Evolutionary conservation across 805 yeast genomes (phyloP), one percentile per base, ranked within the genome.

Genomic region (Metschnikowia noctiluminum): DNA sequence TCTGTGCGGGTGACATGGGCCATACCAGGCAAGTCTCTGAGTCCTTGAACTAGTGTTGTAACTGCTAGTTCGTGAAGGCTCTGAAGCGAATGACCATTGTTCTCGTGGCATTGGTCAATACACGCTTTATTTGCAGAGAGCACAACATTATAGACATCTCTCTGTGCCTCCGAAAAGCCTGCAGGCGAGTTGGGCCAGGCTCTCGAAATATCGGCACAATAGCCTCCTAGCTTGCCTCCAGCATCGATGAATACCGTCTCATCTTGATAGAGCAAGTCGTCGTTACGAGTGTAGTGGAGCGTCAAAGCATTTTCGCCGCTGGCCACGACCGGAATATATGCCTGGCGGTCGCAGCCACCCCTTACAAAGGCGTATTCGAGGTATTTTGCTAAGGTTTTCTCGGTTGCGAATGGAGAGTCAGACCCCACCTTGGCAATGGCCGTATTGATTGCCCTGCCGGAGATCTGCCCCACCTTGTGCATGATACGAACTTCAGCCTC

Each of bases 241-340:
- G 98, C 98, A 66, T 94, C 99, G 3, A 94, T 90, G 28, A 94
- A 79, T 7, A 90, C 96, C 74, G 88, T 69, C 53, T 92, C 97
- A 54, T 84, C 89, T 38, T 79, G 77, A 49, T 79, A 78, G 53
- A 94, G 75, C 11, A 86, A 66, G 61, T 89, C 96, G 65, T 94
- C 96, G 61, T 94, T 94, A 50, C 96, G 74, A 0, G 96, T 91
- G 65, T 94, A 94, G 67, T 94, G 99, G 51, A 94, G 92, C 36
- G 92, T 87, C 36, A 94, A 69, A 0, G 97, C 89, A 64, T 94
- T 91, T 28, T 79, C 70, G 1, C 99, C 99, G 32, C 96, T 85
- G 6, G 98, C 99, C 3, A 94, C 96, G 9, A 94, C 99, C 0
- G 99, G 98, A 16, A 91, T 80, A 63, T 94, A 94, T 0, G 97